These are phyloP conservation scores for Begonia fuchsioides DNA, from an alignment of 306 rosid species.

Conservation along the genomic window DNA sequence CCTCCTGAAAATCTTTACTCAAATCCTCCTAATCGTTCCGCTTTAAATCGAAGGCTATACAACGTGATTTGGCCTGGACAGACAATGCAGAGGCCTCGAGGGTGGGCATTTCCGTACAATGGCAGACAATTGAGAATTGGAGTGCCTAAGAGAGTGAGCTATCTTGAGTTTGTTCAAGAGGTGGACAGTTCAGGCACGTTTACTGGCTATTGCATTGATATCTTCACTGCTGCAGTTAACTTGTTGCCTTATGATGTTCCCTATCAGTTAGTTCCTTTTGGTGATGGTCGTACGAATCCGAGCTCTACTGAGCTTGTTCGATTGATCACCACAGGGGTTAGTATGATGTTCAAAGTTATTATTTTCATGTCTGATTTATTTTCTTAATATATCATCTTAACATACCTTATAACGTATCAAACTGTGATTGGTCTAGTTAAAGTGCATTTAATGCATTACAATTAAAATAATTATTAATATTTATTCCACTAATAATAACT, in stretches of 20 bases:
- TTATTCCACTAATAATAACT: too few species aligned
- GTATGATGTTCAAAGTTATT: constrained; percentile 15
- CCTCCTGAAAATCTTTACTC: constrained; percentile 52
- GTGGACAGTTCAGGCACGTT: constrained; percentile 37
- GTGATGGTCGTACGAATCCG: constrained; percentile 59
- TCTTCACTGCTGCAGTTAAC: constrained; percentile 65
- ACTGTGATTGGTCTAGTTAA: too few species aligned
- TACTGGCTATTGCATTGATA: constrained; percentile 83
- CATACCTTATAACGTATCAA: too few species aligned
- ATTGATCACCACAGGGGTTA: constrained; percentile 56
- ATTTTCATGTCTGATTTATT: too few species aligned
- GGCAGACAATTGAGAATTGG: constrained; percentile 74
- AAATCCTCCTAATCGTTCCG: constrained; percentile 34
- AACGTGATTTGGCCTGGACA: constrained; percentile 81
- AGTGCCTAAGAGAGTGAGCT: constrained; percentile 53
- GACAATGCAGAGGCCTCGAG: constrained; percentile 53
- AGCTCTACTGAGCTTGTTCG: constrained; percentile 45
- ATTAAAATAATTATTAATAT: too few species aligned
- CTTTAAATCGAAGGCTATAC: constrained; percentile 25
- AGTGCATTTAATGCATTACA: too few species aligned
- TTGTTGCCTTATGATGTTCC: constrained; percentile 83
- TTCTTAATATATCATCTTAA: too few species aligned
- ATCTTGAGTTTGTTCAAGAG: constrained; percentile 41
- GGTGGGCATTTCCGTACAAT: constrained; percentile 85
- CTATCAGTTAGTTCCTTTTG: constrained; percentile 37